phyloP scores from a whole-genome alignment of 2,329 filamentous ascomycete species.

The Colletotrichum limetticola region DNA sequence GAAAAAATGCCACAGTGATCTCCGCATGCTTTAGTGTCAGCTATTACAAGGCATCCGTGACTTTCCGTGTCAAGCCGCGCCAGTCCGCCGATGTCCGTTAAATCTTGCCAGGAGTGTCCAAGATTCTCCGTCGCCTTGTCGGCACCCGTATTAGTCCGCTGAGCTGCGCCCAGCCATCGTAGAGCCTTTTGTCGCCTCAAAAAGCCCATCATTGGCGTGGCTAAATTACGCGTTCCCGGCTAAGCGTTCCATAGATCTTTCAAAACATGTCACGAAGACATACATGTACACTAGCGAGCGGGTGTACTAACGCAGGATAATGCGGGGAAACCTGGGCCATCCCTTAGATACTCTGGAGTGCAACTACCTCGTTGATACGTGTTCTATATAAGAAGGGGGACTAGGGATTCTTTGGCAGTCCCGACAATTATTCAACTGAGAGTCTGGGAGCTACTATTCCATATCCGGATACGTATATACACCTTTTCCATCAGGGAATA shows the following conservation, averaged over 20 bases:
- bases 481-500: neutral
- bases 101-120: neutral
- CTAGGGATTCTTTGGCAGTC: neutral
- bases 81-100: neutral
- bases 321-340: neutral
- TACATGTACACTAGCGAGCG: neutral
- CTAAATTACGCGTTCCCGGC: neutral
- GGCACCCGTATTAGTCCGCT: neutral
- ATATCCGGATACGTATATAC: no score
- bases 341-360: neutral
- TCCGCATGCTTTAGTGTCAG: neutral
- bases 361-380: neutral
- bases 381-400: neutral
- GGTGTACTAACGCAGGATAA: neutral
- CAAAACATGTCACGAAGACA: neutral
- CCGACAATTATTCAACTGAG: neutral
- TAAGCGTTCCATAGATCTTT: neutral
- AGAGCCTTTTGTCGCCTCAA: neutral
- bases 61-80: neutral
- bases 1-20: neutral
- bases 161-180: neutral
- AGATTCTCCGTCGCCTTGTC: neutral
- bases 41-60: neutral
- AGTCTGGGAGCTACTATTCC: neutral
- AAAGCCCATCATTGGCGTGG: neutral